Evolutionary conservation across 2,329 filamentous ascomycete genomes (phyloP).

Genomic region (Fusarium illudens): DNA sequence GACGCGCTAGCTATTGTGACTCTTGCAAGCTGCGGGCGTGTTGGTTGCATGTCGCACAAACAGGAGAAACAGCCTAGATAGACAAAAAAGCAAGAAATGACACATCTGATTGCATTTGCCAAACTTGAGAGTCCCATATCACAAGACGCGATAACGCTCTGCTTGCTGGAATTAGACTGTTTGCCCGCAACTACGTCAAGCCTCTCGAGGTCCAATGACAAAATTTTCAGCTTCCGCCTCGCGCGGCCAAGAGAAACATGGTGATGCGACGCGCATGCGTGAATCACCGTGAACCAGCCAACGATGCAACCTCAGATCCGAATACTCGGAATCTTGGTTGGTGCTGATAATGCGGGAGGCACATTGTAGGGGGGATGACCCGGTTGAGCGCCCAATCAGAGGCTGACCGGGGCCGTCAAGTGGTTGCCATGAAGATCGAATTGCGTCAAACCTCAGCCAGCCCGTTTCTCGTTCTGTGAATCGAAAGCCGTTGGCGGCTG

Average conservation of each 20-base stretch:
- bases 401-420: not conserved
- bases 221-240: not conserved
- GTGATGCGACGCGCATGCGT: not conserved
- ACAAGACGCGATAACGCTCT: not conserved
- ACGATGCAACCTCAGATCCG: slow-evolving; percentile 25
- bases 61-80: not conserved
- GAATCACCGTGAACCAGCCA: slow-evolving; percentile 3
- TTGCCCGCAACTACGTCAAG: not conserved
- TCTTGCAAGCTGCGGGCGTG: not conserved
- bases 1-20: not conserved
- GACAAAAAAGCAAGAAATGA: slow-evolving; percentile 10
- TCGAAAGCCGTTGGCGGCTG: not conserved
- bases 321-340: slow-evolving; percentile 9
- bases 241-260: not conserved
- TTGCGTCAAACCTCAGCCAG: slow-evolving; percentile 16
- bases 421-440: slow-evolving; percentile 2
- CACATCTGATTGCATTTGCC: slow-evolving; percentile 3
- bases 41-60: not conserved
- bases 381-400: slow-evolving; percentile 14
- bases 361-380: not conserved
- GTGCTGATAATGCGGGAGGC: not conserved
- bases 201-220: not conserved
- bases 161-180: not conserved
- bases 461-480: not conserved
- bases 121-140: not conserved